These are phyloP conservation scores for Pyricularia sp. DNA, from an alignment of 2,329 filamentous ascomycete genomes.

Conservation along the genomic window DNA sequence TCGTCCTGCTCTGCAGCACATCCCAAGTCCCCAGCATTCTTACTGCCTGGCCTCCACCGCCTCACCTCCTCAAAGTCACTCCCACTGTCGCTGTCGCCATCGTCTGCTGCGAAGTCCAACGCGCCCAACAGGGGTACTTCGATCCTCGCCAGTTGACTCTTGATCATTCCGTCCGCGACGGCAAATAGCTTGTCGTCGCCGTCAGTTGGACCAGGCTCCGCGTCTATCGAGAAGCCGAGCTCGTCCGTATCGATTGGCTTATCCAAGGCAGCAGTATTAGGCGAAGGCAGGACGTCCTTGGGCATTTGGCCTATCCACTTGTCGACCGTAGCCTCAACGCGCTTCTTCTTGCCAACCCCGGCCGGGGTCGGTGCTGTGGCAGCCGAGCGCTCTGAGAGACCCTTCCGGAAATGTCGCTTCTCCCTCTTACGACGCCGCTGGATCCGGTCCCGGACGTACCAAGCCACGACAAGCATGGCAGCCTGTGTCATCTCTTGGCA, in stretches of 20 bases:
- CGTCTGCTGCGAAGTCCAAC: slow-evolving; percentile 33
- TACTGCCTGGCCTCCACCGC: slow-evolving; percentile 11
- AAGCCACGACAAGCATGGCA: slow-evolving; percentile 38
- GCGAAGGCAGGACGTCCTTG: slow-evolving; percentile 19
- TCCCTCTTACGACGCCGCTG: slow-evolving; percentile 29
- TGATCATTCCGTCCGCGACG: slow-evolving; percentile 37
- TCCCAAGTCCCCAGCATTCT: slow-evolving; percentile 17
- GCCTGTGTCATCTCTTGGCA: slow-evolving; percentile 39
- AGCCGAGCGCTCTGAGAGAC: slow-evolving; percentile 23
- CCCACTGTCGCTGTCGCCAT: slow-evolving; percentile 22
- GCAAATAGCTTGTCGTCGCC: slow-evolving; percentile 32
- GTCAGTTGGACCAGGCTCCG: slow-evolving; percentile 24
- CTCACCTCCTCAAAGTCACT: slow-evolving; percentile 23
- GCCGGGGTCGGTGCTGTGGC: slow-evolving; percentile 4
- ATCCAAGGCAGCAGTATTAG: slow-evolving; percentile 17
- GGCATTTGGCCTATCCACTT: slow-evolving; percentile 33
- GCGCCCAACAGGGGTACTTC: slow-evolving; percentile 36
- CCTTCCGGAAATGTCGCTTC: slow-evolving; percentile 30
- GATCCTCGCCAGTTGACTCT: slow-evolving; percentile 34
- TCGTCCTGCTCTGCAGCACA: slow-evolving; percentile 16
- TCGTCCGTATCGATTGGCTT: slow-evolving; percentile 26
- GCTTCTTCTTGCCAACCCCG: slow-evolving; percentile 18
- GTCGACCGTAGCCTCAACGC: slow-evolving; percentile 26
- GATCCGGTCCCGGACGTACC: slow-evolving; percentile 39
- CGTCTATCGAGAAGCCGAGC: slow-evolving; percentile 29